phyloP scores from a whole-genome alignment of 2,329 filamentous ascomycete genomes.

The Cordyceps militaris region DNA sequence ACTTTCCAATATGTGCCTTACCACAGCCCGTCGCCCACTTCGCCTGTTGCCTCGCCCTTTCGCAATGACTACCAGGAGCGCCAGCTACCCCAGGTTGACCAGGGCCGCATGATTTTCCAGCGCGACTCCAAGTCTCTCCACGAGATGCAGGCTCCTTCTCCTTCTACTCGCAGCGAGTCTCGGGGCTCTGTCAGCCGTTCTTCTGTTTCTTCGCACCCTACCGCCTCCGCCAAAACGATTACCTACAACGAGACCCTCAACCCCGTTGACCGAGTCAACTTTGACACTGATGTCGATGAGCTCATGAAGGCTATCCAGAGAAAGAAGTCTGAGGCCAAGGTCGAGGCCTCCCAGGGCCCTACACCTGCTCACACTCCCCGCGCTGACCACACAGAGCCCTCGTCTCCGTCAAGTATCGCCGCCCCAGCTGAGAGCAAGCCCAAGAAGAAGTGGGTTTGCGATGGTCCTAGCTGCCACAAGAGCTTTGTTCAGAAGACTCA shows the following conservation, averaged over 20 bases:
- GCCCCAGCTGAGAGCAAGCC: conserved; percentile 23
- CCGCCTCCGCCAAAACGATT: conserved; percentile 33
- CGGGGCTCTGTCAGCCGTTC: conserved; percentile 20
- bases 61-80: conserved; percentile 29
- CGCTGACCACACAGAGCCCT: conserved; percentile 18
- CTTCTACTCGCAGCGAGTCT: conserved; percentile 25
- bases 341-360: conserved; percentile 14
- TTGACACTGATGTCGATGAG: conserved; percentile 77
- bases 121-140: conserved; percentile 24
- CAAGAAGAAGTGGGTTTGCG: conserved; percentile 65
- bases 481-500: conserved; percentile 89
- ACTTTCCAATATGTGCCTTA: conserved; percentile 40
- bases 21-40: conserved; percentile 28
- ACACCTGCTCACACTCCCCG: conserved; percentile 7
- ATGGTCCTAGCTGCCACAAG: conserved; percentile 67
- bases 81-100: conserved; percentile 18
- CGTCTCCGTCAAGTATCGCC: conserved; percentile 25
- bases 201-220: conserved; percentile 21
- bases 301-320: conserved; percentile 84
- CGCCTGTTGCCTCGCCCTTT: conserved; percentile 27
- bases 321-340: conserved; percentile 40
- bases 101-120: conserved; percentile 20
- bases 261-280: conserved; percentile 48
- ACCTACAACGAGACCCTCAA: conserved; percentile 40
- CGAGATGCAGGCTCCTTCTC: conserved; percentile 28